phyloP scores from a whole-genome alignment of 345 rosid species.

The Ceriops zippeliana region DNA sequence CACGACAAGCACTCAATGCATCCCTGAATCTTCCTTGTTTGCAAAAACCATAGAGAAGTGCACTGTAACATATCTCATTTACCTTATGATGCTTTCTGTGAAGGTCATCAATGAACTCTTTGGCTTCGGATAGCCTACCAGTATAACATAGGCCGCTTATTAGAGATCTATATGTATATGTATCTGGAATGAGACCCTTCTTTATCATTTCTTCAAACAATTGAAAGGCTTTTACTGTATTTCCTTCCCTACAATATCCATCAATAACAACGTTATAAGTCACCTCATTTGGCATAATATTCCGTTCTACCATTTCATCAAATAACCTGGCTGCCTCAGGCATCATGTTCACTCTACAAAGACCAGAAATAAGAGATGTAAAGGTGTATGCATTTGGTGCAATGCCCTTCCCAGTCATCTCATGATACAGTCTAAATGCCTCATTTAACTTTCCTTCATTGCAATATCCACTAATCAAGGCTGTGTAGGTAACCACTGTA shows the following conservation, averaged over 20 bases:
- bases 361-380: slow-evolving; percentile 68
- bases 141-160: slow-evolving; percentile 67
- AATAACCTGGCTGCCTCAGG: slow-evolving; percentile 54
- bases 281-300: slow-evolving; percentile 64
- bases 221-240: slow-evolving; percentile 53
- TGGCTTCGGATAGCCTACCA: slow-evolving; percentile 68
- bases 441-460: slow-evolving; percentile 46
- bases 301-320: slow-evolving; percentile 55
- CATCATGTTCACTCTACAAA: slow-evolving; percentile 53
- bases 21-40: slow-evolving; percentile 74
- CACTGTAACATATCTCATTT: slow-evolving; percentile 83
- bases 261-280: slow-evolving; percentile 85
- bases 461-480: slow-evolving; percentile 73
- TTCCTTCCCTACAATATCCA: slow-evolving; percentile 59
- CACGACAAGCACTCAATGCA: slow-evolving; percentile 54
- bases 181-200: slow-evolving; percentile 75
- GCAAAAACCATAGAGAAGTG: slow-evolving; percentile 73
- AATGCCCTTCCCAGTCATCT: slow-evolving; percentile 79
- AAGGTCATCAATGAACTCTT: slow-evolving; percentile 63
- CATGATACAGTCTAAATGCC: slow-evolving; percentile 73
- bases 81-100: slow-evolving; percentile 47
- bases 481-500: slow-evolving; percentile 70
- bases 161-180: slow-evolving; percentile 74
- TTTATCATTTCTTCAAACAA: slow-evolving; percentile 59
- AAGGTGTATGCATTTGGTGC: slow-evolving; percentile 60